phyloP scores from a whole-genome alignment of 495 filamentous ascomycete species.

The Podospora fimiseda region DNA sequence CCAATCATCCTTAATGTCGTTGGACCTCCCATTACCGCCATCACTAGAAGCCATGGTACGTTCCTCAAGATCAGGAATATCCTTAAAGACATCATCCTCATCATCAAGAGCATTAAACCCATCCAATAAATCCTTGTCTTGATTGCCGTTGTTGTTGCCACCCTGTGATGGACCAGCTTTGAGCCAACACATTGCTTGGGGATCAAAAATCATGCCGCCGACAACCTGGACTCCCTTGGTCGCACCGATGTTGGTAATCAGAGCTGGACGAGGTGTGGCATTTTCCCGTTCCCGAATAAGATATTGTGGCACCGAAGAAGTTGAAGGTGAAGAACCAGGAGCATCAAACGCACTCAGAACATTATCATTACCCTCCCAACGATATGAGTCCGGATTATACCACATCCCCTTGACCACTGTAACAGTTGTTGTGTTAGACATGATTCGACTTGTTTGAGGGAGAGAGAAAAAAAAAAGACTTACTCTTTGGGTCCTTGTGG shows the following conservation, averaged over 20 bases:
- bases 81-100: constrained; percentile 50
- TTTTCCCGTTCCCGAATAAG: constrained; percentile 46
- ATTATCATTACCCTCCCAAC: constrained; percentile 96
- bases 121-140: constrained; percentile 50
- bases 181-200: constrained; percentile 91
- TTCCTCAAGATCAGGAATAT: constrained; percentile 50
- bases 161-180: constrained; percentile 51
- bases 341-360: constrained; percentile 67
- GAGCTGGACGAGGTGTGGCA: constrained; percentile 72
- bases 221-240: constrained; percentile 80
- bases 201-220: constrained; percentile 95
- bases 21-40: constrained; percentile 30
- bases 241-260: constrained; percentile 81
- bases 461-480: constrained; percentile 11
- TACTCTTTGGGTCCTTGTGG: constrained; percentile 43
- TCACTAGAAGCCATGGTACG: constrained; percentile 37
- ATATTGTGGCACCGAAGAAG: constrained; percentile 39
- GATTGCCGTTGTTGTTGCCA: constrained; percentile 24
- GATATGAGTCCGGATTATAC: constrained; percentile 77
- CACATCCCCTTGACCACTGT: constrained; percentile 87
- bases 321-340: constrained; percentile 42
- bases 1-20: constrained; percentile 66
- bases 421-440: constrained; percentile 3
- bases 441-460: too few relatives aligned
- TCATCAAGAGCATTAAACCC: constrained; percentile 74